phyloP scores from a whole-genome alignment of 768 basidiomycete genomes.

The Suillus hirtellus region DNA sequence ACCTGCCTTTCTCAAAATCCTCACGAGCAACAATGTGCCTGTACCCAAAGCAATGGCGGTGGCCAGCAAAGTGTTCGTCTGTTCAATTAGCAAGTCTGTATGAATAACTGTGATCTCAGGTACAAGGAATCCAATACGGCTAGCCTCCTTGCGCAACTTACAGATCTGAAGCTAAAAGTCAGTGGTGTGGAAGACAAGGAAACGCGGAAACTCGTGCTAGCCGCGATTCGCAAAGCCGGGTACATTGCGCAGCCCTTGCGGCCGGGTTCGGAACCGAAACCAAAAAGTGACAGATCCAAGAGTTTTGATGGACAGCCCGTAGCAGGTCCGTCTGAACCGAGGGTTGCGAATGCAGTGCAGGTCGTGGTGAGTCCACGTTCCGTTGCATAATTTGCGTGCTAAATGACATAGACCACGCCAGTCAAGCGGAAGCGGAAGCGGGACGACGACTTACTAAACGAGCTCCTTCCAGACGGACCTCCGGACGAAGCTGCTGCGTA shows the following conservation, averaged over 20 bases:
- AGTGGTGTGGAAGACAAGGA: slow-evolving; percentile 67
- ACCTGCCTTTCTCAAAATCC: slow-evolving; percentile 64
- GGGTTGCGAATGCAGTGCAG: slow-evolving; percentile 27
- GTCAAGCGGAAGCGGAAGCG: slow-evolving; percentile 50
- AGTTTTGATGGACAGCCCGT: slow-evolving; percentile 2
- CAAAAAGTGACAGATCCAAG: background rate
- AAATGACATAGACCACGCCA: slow-evolving; percentile 40
- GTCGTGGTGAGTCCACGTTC: slow-evolving; percentile 29
- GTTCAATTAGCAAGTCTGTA: slow-evolving; percentile 1
- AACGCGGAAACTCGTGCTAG: slow-evolving; percentile 57
- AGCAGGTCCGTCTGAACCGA: slow-evolving; percentile 15
- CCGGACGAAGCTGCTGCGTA: slow-evolving; percentile 49
- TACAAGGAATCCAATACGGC: slow-evolving; percentile 73
- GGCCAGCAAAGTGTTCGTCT: slow-evolving; percentile 65
- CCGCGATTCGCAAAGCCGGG: slow-evolving; percentile 65
- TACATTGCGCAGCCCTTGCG: slow-evolving; percentile 36
- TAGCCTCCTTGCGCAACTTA: slow-evolving; percentile 54
- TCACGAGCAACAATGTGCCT: slow-evolving; percentile 57
- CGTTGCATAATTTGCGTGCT: background rate
- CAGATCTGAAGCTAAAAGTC: slow-evolving; percentile 55
- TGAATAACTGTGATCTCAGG: slow-evolving; percentile 39
- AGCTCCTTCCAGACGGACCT: slow-evolving; percentile 55
- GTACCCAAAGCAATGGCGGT: slow-evolving; percentile 68
- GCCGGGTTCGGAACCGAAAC: slow-evolving; percentile 8
- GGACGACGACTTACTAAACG: slow-evolving; percentile 46